Percentiles rank a stretch among this genome's conserved stretches.
Conservation (phyloP, 2,329 filamentous ascomycete genomes). For the Aspergillus transmontanensis region DNA sequence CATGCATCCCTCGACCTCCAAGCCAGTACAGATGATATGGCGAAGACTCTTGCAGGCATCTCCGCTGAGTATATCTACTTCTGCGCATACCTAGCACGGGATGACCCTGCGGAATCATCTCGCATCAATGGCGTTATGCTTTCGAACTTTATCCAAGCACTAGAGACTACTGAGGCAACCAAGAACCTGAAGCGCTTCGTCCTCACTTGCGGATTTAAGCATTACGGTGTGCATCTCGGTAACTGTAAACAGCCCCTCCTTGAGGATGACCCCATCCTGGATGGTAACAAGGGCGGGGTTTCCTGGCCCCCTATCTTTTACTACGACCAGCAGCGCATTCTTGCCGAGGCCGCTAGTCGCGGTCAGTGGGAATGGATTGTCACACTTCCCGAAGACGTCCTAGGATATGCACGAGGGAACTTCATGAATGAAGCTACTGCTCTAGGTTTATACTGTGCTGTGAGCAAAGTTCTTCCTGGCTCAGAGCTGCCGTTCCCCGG, state of each 20-base stretch:
- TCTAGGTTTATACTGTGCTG: slow-evolving; percentile 43
- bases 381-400: slow-evolving; percentile 50
- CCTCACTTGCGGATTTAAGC: slow-evolving; percentile 53
- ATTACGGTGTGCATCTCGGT: slow-evolving; percentile 58
- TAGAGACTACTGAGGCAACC: slow-evolving; percentile 46
- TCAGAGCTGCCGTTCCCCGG: slow-evolving; percentile 39
- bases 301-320: slow-evolving; percentile 54
- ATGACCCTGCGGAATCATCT: slow-evolving; percentile 38
- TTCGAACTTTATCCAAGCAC: slow-evolving; percentile 50
- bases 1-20: slow-evolving; percentile 45
- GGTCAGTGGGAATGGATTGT: slow-evolving; percentile 45
- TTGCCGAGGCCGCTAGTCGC: slow-evolving; percentile 39
- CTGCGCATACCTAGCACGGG: slow-evolving; percentile 45
- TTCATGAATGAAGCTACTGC: slow-evolving; percentile 48
- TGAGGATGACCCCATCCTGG: slow-evolving; percentile 51
- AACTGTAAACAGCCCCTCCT: slow-evolving; percentile 51
- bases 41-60: slow-evolving; percentile 37
- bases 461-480: slow-evolving; percentile 33
- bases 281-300: slow-evolving; percentile 20
- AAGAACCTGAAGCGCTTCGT: slow-evolving; percentile 51
- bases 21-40: slow-evolving; percentile 38
- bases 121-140: slow-evolving; percentile 49
- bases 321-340: slow-evolving; percentile 52
- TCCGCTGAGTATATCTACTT: slow-evolving; percentile 48
- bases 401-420: slow-evolving; percentile 45